Evolutionary conservation across 352 stramenopile genomes (phyloP), one percentile per base, ranked within the genome.

Genomic region (Globisporangium lucens): DNA sequence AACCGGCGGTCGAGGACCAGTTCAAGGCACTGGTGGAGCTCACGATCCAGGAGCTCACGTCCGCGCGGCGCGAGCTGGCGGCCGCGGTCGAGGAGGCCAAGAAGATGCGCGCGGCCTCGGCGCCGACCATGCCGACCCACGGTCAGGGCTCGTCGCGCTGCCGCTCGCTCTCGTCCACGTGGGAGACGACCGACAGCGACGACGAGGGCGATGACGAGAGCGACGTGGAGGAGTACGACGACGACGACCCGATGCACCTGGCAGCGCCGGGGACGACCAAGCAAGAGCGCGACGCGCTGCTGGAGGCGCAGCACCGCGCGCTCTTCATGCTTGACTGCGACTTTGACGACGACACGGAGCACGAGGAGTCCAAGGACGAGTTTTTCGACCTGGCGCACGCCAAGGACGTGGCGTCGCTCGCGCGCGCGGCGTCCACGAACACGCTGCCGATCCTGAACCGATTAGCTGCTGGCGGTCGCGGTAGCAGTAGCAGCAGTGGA

Each of bases 131-230:
- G 63, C 55, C 63, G 24, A 41, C 63, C 24, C 29, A 61, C 22
- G 24, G 52, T 41, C 4, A 46, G 12, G 47, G 63, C 13, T 80
- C 66, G 15, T 67, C 63, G 15, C 80, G 84, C 12, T 75, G 74
- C 59, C 82, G 80, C 17, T 85, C 82, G 58, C 69, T 89, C 51
- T 93, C 85, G 55, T 90, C 74, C 55, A 90, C 78, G 69, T 88
- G 75, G 81, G 79, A 89, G 36, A 80, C 79, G 22, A 70, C 79
- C 24, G 81, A 89, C 63, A 75, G 72, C 57, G 72, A 74, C 46
- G 71, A 80, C 61, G 71, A 74, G 56, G 73, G 70, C n/a, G 68
- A 72, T 49, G 58, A 72, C 15, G 71, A 74, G 20, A 43, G 56
- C 27, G 63, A 68, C 53, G 63, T 68, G 5, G 73, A 74, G 24